Evolutionary conservation across 2,329 filamentous ascomycete species (phyloP).

Genomic region (Beauveria sp.): DNA sequence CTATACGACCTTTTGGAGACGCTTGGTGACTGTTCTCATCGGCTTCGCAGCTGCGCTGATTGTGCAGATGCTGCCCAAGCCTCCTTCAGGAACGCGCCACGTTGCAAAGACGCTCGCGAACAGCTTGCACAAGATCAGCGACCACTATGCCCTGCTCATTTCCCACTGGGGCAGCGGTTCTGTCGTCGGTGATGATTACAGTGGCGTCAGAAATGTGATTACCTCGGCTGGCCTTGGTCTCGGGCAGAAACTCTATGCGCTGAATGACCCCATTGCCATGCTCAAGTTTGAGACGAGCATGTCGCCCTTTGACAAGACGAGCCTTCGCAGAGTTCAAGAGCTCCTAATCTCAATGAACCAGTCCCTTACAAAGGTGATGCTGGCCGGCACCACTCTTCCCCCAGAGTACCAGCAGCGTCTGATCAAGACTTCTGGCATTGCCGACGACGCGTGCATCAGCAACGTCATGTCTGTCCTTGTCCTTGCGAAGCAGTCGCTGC

Average conservation of each 20-base stretch:
- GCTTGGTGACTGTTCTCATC: conserved; percentile 34
- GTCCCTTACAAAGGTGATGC: conserved; percentile 23
- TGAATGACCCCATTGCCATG: conserved; percentile 20
- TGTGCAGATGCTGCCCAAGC: conserved; percentile 38
- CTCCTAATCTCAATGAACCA: conserved; percentile 27
- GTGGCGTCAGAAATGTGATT: conserved; percentile 21
- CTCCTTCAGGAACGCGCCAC: conserved; percentile 37
- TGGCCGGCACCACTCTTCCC: conserved; percentile 29
- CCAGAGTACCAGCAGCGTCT: conserved; percentile 32
- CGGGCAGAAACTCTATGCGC: conserved; percentile 19
- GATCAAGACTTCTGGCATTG: conserved; percentile 27
- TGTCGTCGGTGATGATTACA: conserved; percentile 14
- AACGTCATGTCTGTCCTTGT: conserved; percentile 43
- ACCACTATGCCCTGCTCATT: conserved; percentile 41
- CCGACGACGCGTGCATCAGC: conserved; percentile 36
- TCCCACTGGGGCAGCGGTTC: conserved; percentile 32
- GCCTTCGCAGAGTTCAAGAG: conserved; percentile 22
- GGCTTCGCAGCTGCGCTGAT: conserved; percentile 35
- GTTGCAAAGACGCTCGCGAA: conserved; percentile 37
- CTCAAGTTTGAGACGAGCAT: conserved; percentile 24
- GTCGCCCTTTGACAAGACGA: conserved; percentile 23
- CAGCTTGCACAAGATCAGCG: conserved; percentile 32
- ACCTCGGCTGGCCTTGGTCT: conserved; percentile 18
- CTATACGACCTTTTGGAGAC: conserved; percentile 41
- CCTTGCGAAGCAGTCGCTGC: conserved; percentile 38